phyloP scores from a whole-genome alignment of 2,329 filamentous ascomycete species.

The Penicillium sp. region DNA sequence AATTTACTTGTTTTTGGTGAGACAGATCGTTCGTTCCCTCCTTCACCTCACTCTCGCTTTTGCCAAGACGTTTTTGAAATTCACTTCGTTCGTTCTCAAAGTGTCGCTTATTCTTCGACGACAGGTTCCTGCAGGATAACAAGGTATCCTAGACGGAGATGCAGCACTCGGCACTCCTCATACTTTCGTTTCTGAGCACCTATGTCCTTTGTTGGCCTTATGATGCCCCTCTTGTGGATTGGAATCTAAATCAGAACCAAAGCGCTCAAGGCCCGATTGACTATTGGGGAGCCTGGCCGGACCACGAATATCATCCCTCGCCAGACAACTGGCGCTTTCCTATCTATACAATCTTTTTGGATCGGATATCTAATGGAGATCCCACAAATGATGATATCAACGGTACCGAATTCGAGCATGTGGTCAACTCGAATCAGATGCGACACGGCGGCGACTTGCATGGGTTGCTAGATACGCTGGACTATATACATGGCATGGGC shows the following conservation, averaged over 20 bases:
- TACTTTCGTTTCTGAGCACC: neutral
- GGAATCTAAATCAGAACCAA: conserved; percentile 63
- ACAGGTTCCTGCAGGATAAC: neutral
- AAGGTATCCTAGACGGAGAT: neutral
- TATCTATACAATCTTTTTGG: conserved; percentile 65
- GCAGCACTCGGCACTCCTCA: neutral
- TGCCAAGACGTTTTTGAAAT: neutral
- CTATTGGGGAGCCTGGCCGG: conserved; percentile 58
- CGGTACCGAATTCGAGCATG: conserved; percentile 61
- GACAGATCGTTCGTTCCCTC: neutral
- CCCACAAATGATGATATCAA: conserved; percentile 65
- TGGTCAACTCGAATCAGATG: conserved; percentile 61
- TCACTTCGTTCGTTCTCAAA: neutral
- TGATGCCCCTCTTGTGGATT: conserved; percentile 52
- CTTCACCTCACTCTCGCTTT: neutral
- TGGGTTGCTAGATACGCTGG: conserved; percentile 60
- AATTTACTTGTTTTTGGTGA: neutral
- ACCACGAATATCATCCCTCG: conserved; percentile 54
- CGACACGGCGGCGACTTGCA: conserved; percentile 63
- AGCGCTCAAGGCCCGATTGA: conserved; percentile 57
- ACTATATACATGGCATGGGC: conserved; percentile 66
- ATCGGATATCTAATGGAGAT: conserved; percentile 65
- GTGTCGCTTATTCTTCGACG: neutral
- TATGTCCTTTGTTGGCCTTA: conserved; percentile 43
- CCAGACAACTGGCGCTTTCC: conserved; percentile 66